Evolutionary conservation across 2,329 filamentous ascomycete genomes (phyloP), one percentile per base, ranked within the genome.

Genomic region (Chaetomium olivaceum): DNA sequence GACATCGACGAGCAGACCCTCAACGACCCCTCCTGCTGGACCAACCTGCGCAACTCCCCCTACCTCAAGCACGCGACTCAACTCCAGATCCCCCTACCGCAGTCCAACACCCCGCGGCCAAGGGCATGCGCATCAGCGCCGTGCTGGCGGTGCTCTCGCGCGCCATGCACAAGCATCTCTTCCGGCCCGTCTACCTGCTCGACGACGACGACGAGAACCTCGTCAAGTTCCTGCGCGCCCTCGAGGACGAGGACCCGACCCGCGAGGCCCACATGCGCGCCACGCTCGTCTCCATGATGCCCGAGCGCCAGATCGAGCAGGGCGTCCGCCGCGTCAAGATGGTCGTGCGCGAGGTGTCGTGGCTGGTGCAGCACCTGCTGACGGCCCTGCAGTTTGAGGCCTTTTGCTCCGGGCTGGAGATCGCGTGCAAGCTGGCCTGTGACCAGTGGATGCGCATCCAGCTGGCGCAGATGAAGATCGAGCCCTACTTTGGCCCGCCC

Each of bases 71-170:
- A 73, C 65, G 73, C 75, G 1, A 74, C 73, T 1, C 73, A 74
- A 43, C 71, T 76, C 3, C 72, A 74, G 31, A 71, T 76, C 43
- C 76, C 76, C 0, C 72, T 78, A 0, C 76, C 76, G 4, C 74
- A 72, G 39, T 75, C 75, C 71, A 78, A 78, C 71, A 71, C 74
- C 7, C 67, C 73, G 0, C 74, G 1, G 76, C 76, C 58, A 78
- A 78, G 67, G 73, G 74, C 23, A 78, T 78, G 76, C 76, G 76
- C 64, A 74, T 77, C 61, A 72, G 73, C n/a, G 74, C 76, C 8
- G 71, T 77, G 16, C 69, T 78, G 0, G 72, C 76, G 19, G 68
- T 77, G 7, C 69, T 78, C 14, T 76, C 76, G 2, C 73, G 74
- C 33, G 71, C 74, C 9, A 70, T 78, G 31, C 70, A 75, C 67